A percentile compares a stretch with the other conserved stretches of the same genome.
These are phyloP conservation scores for Ganoderma boninense DNA, from an alignment of 1,284 basidiomycete genomes.

Conservation along the genomic window DNA sequence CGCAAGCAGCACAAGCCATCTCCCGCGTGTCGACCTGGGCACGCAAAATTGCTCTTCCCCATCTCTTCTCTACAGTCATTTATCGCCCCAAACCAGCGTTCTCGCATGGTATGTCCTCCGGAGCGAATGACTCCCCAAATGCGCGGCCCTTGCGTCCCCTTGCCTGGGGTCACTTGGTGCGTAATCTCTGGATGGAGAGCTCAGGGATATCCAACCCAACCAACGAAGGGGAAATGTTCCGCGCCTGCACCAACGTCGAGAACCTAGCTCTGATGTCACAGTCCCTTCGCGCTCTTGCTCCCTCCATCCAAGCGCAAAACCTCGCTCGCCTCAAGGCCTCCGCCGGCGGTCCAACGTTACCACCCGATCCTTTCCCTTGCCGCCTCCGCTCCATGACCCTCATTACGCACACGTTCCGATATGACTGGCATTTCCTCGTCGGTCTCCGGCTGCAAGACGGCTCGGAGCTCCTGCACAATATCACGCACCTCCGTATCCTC, in stretches of 20 bases:
- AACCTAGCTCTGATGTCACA: slow-evolving; percentile 36
- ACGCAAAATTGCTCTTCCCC: slow-evolving; percentile 32
- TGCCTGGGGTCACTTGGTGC: slow-evolving; percentile 33
- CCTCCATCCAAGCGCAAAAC: slow-evolving; percentile 23
- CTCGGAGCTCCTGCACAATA: slow-evolving; percentile 32
- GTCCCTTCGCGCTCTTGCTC: slow-evolving; percentile 34
- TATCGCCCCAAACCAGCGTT: slow-evolving; percentile 29
- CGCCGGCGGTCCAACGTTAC: background rate
- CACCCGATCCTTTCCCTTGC: slow-evolving; percentile 19
- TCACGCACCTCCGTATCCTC: slow-evolving; percentile 39
- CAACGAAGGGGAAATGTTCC: slow-evolving; percentile 34
- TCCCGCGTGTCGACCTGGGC: slow-evolving; percentile 39
- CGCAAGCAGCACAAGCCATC: slow-evolving; percentile 30
- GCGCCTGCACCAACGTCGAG: slow-evolving; percentile 35
- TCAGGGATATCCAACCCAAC: slow-evolving; percentile 31
- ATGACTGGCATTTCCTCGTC: slow-evolving; percentile 38
- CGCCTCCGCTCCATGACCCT: slow-evolving; percentile 34
- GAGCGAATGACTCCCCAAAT: slow-evolving; percentile 7
- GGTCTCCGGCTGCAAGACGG: slow-evolving; percentile 26
- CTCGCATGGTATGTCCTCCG: slow-evolving; percentile 21
- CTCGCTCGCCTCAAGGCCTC: slow-evolving; percentile 7
- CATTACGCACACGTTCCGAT: slow-evolving; percentile 37
- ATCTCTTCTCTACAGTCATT: slow-evolving; percentile 37
- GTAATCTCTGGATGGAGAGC: slow-evolving; percentile 39
- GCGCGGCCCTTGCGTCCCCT: slow-evolving; percentile 11